phyloP scores from a whole-genome alignment of 179 eudicot genomes.

The Vitellaria paradoxa region DNA sequence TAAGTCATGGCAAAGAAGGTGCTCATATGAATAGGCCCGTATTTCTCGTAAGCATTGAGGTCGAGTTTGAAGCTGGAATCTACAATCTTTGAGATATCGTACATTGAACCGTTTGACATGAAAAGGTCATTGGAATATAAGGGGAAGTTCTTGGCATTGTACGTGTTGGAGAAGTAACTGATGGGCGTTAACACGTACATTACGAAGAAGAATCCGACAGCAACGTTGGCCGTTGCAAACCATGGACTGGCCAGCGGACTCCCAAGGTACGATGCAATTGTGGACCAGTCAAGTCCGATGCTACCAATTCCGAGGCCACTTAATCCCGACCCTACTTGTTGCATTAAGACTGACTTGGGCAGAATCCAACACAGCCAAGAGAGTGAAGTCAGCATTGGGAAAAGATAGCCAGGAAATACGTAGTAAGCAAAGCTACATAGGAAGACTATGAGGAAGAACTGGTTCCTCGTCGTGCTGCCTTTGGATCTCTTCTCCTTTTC shows the following conservation, averaged over 20 bases:
- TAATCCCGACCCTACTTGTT: constrained; percentile 47
- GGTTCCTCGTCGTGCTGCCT: constrained; percentile 35
- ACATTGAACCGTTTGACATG: constrained; percentile 42
- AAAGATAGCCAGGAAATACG: constrained; percentile 34
- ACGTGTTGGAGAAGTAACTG: constrained; percentile 30
- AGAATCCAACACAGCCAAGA: constrained; percentile 47
- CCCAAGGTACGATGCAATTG: constrained; percentile 41
- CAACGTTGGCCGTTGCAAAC: constrained; percentile 50
- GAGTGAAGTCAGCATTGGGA: constrained; percentile 27
- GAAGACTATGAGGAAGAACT: constrained; percentile 38
- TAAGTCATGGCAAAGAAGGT: constrained; percentile 72
- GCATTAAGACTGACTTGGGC: constrained; percentile 30
- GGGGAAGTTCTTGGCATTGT: constrained; percentile 54
- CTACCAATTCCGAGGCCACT: constrained; percentile 39
- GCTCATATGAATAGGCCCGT: constrained; percentile 53
- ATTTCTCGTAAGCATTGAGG: constrained; percentile 37
- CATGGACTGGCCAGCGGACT: constrained; percentile 54
- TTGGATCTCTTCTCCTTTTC: constrained; percentile 39
- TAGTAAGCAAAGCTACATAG: constrained; percentile 30
- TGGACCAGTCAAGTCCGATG: constrained; percentile 40
- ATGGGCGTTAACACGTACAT: constrained; percentile 41
- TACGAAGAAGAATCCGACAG: constrained; percentile 25
- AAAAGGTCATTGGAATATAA: constrained; percentile 50
- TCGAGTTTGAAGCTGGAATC: constrained; percentile 47
- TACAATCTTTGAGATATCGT: constrained; percentile 40